Evolutionary conservation across 371 early-diverging fungal genomes (phyloP).

Genomic region (Mortierella sp.): DNA sequence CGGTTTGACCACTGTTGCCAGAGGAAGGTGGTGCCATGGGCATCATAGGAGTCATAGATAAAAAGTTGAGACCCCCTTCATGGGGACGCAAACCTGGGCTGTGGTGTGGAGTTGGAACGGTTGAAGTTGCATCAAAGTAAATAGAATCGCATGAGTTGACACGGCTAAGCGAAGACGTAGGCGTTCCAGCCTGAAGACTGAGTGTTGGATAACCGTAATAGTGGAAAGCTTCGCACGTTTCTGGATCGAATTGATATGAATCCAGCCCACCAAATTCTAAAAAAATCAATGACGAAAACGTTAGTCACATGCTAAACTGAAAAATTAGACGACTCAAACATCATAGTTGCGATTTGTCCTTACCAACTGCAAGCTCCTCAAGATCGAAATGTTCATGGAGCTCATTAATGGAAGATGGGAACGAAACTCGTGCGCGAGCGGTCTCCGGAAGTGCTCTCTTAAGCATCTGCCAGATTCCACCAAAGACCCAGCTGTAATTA

Average conservation of each 20-base stretch:
- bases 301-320: not conserved
- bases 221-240: slow-evolving; percentile 48
- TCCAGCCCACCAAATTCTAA: slow-evolving; percentile 51
- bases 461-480: slow-evolving; percentile 58
- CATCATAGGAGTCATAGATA: slow-evolving; percentile 56
- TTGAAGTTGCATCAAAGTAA: slow-evolving; percentile 48
- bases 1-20: slow-evolving; percentile 5
- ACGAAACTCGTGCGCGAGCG: slow-evolving; percentile 57
- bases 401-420: slow-evolving; percentile 49
- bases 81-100: slow-evolving; percentile 51
- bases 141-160: slow-evolving; percentile 56
- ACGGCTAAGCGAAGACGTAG: slow-evolving; percentile 41
- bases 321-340: not conserved
- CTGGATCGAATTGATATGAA: slow-evolving; percentile 33
- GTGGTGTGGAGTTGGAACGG: slow-evolving; percentile 41
- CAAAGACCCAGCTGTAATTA: slow-evolving; percentile 61
- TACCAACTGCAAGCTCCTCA: slow-evolving; percentile 49
- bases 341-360: not conserved
- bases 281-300: not conserved
- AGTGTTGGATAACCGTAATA: slow-evolving; percentile 49
- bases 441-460: slow-evolving; percentile 58
- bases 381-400: slow-evolving; percentile 48
- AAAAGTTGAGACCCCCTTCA: slow-evolving; percentile 44
- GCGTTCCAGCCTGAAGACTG: slow-evolving; percentile 44
- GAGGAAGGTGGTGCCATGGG: slow-evolving; percentile 45